A percentile compares a stretch with the other conserved stretches of the same genome.
Conservation (phyloP, 78 protist genomes). For the Dictyostelium intermedium region DNA sequence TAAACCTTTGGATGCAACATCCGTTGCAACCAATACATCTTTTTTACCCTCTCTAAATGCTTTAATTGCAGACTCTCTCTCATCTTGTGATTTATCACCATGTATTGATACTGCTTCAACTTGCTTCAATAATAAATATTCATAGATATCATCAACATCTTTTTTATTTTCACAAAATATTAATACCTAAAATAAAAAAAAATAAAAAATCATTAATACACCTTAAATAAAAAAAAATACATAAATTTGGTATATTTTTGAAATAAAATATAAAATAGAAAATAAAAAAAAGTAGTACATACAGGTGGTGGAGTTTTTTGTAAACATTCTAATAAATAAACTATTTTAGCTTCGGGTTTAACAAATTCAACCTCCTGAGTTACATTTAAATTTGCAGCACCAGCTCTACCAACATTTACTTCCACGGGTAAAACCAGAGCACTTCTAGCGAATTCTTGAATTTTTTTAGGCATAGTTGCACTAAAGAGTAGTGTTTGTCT, state of each 20-base stretch:
- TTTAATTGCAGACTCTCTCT: conserved; percentile 94
- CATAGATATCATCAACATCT: conserved; percentile 98
- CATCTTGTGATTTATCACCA: conserved; percentile 96
- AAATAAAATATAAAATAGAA: too few relatives aligned
- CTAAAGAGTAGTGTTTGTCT: conserved; percentile 95
- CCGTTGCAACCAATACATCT: conserved; percentile 97
- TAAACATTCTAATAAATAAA: conserved; percentile 97
- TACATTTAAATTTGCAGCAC: conserved; percentile 96
- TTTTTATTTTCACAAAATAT: conserved; percentile 95
- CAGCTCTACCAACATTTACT: conserved; percentile 96
- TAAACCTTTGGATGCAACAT: conserved; percentile 93
- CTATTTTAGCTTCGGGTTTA: conserved; percentile 91
- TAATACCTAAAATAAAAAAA: conserved; percentile 52
- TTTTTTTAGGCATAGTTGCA: conserved; percentile 96
- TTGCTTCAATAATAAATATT: conserved; percentile 95
- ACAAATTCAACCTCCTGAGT: conserved; percentile 95
- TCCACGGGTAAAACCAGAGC: conserved; percentile 92
- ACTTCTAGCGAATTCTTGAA: conserved; percentile 86
- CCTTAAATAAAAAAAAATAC: neutral
- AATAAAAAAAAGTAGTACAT: neutral
- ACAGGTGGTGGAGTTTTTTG: conserved; percentile 99
- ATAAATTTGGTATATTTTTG: too few relatives aligned
- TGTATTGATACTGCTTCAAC: conserved; percentile 88
- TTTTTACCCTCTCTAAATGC: conserved; percentile 83
- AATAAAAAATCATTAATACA: neutral